Evolutionary conservation across 306 rosid species (phyloP).

Genomic region (Spatholobus suberectus): DNA sequence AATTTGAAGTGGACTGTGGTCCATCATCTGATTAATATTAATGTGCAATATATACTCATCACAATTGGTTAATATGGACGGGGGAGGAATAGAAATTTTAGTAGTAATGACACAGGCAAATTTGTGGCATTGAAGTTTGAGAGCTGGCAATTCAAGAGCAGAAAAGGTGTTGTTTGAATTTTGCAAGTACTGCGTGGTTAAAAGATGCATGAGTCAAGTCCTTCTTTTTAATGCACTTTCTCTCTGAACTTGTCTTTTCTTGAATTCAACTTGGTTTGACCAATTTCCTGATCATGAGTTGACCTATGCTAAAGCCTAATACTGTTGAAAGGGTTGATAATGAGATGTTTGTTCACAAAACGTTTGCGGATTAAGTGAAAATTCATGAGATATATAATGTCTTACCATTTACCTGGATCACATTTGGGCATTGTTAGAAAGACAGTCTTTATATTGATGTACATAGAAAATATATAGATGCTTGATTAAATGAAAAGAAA

Average conservation of each 20-base stretch:
- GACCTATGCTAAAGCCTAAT: background rate
- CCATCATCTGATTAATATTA: background rate
- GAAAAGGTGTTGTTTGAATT: conserved; percentile 11
- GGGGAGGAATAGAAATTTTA: conserved; percentile 9
- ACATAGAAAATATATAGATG: background rate
- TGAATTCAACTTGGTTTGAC: background rate
- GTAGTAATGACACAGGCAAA: conserved; percentile 7
- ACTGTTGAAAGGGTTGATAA: background rate
- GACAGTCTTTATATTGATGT: background rate
- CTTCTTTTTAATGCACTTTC: conserved; percentile 7
- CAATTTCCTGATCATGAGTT: background rate
- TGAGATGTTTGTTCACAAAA: background rate
- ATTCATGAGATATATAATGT: background rate
- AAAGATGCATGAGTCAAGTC: background rate
- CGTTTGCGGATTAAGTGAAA: background rate
- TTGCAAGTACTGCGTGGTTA: background rate
- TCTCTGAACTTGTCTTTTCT: background rate
- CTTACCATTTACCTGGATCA: background rate
- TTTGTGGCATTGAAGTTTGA: conserved; percentile 19
- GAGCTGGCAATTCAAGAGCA: conserved; percentile 10
- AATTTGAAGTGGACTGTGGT: background rate
- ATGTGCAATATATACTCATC: background rate
- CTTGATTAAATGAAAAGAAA: background rate
- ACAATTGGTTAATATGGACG: conserved; percentile 7
- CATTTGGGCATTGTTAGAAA: background rate